Percentiles rank a stretch among this genome's conserved stretches.
Conservation (phyloP, 305 asterid genomes). For the Fraxinus baroniana region DNA sequence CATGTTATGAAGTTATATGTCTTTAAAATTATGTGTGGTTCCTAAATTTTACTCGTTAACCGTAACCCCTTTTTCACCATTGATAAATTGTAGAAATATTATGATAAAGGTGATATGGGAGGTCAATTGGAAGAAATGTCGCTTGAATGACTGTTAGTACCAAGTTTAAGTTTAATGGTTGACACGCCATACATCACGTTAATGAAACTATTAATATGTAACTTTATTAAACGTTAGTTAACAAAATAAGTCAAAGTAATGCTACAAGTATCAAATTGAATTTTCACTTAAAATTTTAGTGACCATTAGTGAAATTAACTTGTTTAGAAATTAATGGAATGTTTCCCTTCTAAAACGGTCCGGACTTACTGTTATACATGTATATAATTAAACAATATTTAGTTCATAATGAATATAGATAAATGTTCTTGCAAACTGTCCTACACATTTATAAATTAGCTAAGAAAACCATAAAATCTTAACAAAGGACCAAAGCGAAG, state of each 20-base stretch:
- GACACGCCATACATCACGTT: no score
- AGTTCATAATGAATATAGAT: no score
- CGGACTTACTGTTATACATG: no score
- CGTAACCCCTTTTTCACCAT: no score
- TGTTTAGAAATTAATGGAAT: no score
- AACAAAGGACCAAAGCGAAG: not conserved
- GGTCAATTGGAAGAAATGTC: not conserved
- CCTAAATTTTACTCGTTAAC: no score
- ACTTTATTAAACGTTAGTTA: not conserved
- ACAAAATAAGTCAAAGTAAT: not conserved
- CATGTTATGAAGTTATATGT: not conserved
- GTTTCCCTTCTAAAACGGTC: no score
- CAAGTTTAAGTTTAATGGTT: not conserved
- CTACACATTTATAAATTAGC: not conserved
- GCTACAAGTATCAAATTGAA: not conserved
- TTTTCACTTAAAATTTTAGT: not conserved
- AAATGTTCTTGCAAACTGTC: not conserved
- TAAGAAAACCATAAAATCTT: not conserved
- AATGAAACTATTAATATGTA: not conserved
- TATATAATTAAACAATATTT: no score
- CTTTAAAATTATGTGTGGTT: not conserved
- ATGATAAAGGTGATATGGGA: not conserved
- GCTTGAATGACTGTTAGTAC: not conserved
- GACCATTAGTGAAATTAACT: not conserved
- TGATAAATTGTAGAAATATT: no score